Evolutionary conservation across 1,284 basidiomycete genomes (phyloP).

Genomic region (Coniferiporia sulphurascens): DNA sequence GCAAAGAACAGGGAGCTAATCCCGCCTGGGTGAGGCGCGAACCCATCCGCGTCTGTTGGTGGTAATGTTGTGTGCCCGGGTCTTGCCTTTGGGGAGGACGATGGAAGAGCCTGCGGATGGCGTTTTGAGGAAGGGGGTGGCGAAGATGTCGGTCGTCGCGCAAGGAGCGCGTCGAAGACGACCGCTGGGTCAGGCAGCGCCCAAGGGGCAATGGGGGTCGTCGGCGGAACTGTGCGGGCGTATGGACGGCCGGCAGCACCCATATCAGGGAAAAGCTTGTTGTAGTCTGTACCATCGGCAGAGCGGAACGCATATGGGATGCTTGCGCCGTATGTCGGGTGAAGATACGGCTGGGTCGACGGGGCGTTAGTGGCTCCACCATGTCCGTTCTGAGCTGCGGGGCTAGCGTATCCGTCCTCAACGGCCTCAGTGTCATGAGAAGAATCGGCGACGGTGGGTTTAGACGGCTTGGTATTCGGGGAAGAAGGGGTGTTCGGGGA

Average conservation of each 20-base stretch:
- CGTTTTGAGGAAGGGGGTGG: slow-evolving; percentile 18
- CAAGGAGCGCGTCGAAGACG: slow-evolving; percentile 70
- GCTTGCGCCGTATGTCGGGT: background rate
- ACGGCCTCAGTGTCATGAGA: background rate
- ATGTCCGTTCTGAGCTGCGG: background rate
- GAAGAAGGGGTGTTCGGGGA: slow-evolving; percentile 3
- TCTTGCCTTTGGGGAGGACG: slow-evolving; percentile 4
- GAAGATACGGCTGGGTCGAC: background rate
- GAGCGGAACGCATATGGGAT: slow-evolving; percentile 47
- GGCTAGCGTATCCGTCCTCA: background rate
- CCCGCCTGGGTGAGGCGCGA: slow-evolving; percentile 29
- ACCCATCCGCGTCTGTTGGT: slow-evolving; percentile 13
- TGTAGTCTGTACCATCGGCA: slow-evolving; percentile 58
- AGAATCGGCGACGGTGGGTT: background rate
- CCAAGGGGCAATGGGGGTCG: slow-evolving; percentile 36
- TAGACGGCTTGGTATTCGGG: background rate
- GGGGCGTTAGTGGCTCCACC: slow-evolving; percentile 6
- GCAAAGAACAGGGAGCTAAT: slow-evolving; percentile 71
- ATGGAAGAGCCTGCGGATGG: slow-evolving; percentile 45
- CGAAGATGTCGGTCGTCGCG: slow-evolving; percentile 41
- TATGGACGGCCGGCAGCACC: slow-evolving; percentile 64
- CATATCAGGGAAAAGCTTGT: slow-evolving; percentile 46
- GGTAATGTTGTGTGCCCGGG: slow-evolving; percentile 13
- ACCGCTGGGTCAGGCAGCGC: slow-evolving; percentile 62
- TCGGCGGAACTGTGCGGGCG: slow-evolving; percentile 63